Percentiles rank a stretch among this genome's conserved stretches.
These are phyloP conservation scores for Eucommia ulmoides DNA, from an alignment of 257 asterid species.

Conservation along the genomic window DNA sequence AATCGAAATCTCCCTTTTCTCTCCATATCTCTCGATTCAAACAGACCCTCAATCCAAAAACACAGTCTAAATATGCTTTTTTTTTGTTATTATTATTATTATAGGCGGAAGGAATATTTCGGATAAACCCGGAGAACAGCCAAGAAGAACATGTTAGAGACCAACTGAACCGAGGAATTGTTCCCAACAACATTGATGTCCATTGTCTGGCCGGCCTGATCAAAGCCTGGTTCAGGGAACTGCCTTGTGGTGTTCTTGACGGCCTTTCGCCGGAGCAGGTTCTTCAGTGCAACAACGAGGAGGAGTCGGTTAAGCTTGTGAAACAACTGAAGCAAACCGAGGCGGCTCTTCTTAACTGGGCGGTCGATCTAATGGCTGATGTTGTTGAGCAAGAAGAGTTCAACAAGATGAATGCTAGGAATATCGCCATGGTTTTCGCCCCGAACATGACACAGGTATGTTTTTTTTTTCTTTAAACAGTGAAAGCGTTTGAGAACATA, in stretches of 20 bases:
- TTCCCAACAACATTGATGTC: constrained; percentile 80
- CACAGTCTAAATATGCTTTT: neutral
- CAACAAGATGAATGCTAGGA: constrained; percentile 93
- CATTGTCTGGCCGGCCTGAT: constrained; percentile 91
- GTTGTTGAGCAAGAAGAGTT: constrained; percentile 85
- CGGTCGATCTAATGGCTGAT: constrained; percentile 92
- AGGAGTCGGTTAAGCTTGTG: constrained; percentile 56
- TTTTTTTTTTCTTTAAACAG: too few relatives aligned
- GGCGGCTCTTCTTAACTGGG: constrained; percentile 76
- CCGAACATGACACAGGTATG: constrained; percentile 94
- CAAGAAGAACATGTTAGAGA: constrained; percentile 82
- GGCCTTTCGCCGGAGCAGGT: constrained; percentile 86
- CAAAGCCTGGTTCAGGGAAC: constrained; percentile 96
- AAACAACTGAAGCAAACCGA: constrained; percentile 75
- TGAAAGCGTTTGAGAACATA: too few relatives aligned
- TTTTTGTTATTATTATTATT: constrained; percentile 6
- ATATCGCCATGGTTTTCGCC: constrained; percentile 93
- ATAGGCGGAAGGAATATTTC: constrained; percentile 92
- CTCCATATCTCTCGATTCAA: too few relatives aligned
- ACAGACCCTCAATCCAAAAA: too few relatives aligned
- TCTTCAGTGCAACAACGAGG: constrained; percentile 65
- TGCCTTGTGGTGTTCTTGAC: constrained; percentile 81
- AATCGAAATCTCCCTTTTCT: too few relatives aligned
- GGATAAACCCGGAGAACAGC: constrained; percentile 93
- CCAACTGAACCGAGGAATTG: constrained; percentile 81